phyloP scores from a whole-genome alignment of 2,329 filamentous ascomycete species.

The Byssochlamys sp. region DNA sequence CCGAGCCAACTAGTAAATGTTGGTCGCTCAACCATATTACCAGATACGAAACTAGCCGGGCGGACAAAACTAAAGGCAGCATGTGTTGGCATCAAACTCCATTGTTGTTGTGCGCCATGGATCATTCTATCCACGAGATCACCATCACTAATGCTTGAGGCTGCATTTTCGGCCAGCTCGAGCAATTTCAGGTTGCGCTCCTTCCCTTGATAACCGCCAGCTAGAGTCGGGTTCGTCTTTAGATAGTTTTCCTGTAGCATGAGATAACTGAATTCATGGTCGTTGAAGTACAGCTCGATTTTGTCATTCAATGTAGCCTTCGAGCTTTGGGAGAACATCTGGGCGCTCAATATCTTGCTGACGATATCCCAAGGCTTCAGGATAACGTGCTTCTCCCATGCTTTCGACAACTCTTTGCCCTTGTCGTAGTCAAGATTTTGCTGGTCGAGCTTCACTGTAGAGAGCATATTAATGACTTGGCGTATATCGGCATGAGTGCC shows the following conservation, averaged over 20 bases:
- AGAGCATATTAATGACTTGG: constrained; percentile 97
- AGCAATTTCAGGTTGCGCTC: constrained; percentile 72
- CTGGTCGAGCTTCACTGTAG: constrained; percentile 82
- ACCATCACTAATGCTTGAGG: constrained; percentile 92
- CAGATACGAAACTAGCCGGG: constrained; percentile 77
- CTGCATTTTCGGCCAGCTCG: constrained; percentile 76
- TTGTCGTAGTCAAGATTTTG: constrained; percentile 70
- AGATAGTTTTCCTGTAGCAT: constrained; percentile 99
- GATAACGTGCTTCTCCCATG: constrained; percentile 95
- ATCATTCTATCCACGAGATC: constrained; percentile 97
- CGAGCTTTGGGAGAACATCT: constrained; percentile 73
- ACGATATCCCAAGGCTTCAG: constrained; percentile 98
- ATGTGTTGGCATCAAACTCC: constrained; percentile 95
- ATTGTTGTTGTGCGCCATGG: constrained; percentile 93
- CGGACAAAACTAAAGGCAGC: constrained; percentile 90
- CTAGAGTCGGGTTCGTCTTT: constrained; percentile 62
- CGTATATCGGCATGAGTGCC: constrained; percentile 92
- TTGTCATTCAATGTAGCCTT: constrained; percentile 90
- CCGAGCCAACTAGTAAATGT: constrained; percentile 87
- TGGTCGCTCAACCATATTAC: constrained; percentile 61
- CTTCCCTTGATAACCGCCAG: constrained; percentile 53
- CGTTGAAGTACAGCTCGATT: constrained; percentile 97
- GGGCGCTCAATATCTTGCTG: constrained; percentile 77
- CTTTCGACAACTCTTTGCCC: constrained; percentile 87
- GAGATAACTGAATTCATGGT: constrained; percentile 91